These are phyloP conservation scores for Crepidotus variabilis DNA, from an alignment of 768 basidiomycete species.

Conservation along the genomic window DNA sequence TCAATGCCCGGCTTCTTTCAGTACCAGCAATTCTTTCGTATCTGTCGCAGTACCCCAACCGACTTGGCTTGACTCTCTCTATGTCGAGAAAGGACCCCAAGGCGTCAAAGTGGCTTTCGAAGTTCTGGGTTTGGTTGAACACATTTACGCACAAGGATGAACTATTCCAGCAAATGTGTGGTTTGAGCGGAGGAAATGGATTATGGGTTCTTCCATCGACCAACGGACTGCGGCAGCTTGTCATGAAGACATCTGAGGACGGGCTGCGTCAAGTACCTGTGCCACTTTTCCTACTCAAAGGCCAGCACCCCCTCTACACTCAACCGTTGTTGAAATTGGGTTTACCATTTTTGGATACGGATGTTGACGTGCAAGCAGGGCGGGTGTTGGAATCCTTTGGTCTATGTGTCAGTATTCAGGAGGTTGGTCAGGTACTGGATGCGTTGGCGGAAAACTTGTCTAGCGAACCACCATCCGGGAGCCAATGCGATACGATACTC, in stretches of 20 bases:
- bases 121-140: constrained; percentile 42
- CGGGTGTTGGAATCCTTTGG: constrained; percentile 14
- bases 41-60: constrained; percentile 21
- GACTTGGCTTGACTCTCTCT: constrained; percentile 20
- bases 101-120: constrained; percentile 29
- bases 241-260: background rate
- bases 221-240: constrained; percentile 21
- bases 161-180: constrained; percentile 19
- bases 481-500: constrained; percentile 7
- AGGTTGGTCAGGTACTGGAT: constrained; percentile 30
- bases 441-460: constrained; percentile 5
- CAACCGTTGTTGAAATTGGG: constrained; percentile 23
- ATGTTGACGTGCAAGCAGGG: constrained; percentile 17
- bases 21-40: constrained; percentile 24
- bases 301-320: constrained; percentile 18
- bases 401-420: constrained; percentile 16
- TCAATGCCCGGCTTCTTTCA: constrained; percentile 30
- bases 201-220: constrained; percentile 31
- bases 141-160: constrained; percentile 16
- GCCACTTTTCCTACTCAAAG: constrained; percentile 24
- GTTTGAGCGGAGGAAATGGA: constrained; percentile 7
- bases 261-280: background rate
- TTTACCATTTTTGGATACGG: constrained; percentile 29
- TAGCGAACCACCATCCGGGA: background rate
- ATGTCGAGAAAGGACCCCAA: constrained; percentile 10